A percentile compares a stretch with the other conserved stretches of the same genome.
phyloP scores from a whole-genome alignment of 495 filamentous ascomycete species.

The Xylaria nigripes region DNA sequence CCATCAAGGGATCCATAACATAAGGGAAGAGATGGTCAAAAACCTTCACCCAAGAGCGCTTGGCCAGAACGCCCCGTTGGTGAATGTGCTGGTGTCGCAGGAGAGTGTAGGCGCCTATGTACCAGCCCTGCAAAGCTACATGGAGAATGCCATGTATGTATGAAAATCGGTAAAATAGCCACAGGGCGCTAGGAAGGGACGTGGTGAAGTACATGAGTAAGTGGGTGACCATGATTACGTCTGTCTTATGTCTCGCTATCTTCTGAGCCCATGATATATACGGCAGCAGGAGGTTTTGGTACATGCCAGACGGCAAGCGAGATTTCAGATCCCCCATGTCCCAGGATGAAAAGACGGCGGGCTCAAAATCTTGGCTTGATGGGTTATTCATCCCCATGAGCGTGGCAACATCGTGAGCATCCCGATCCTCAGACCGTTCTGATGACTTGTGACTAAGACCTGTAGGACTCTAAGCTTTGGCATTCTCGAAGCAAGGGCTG shows the following conservation, averaged over 20 bases:
- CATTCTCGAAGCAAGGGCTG: background rate
- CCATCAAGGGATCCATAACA: constrained; percentile 63
- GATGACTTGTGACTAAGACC: constrained; percentile 2
- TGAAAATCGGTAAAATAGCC: constrained; percentile 55
- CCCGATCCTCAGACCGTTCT: constrained; percentile 6
- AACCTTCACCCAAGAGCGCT: constrained; percentile 16
- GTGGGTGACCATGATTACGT: constrained; percentile 72
- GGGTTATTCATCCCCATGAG: constrained; percentile 50
- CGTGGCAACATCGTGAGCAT: constrained; percentile 24
- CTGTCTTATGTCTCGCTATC: constrained; percentile 52
- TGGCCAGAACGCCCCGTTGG: constrained; percentile 56
- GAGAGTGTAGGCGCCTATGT: constrained; percentile 64
- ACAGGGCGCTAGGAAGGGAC: constrained; percentile 56
- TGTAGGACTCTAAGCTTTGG: constrained; percentile 4
- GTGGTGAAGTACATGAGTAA: constrained; percentile 62
- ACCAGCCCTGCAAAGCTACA: constrained; percentile 51
- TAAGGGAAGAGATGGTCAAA: constrained; percentile 63
- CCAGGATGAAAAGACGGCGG: constrained; percentile 33
- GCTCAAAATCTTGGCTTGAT: constrained; percentile 26
- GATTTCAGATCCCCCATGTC: constrained; percentile 25
- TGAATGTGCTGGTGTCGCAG: constrained; percentile 83
- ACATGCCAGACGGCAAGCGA: constrained; percentile 26
- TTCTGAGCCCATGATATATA: constrained; percentile 47
- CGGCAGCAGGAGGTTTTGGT: constrained; percentile 43
- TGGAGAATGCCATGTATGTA: constrained; percentile 58